Base-by-base conservation (phyloP, 805 yeast species). In the Saccharomycopsis sp. region DNA sequence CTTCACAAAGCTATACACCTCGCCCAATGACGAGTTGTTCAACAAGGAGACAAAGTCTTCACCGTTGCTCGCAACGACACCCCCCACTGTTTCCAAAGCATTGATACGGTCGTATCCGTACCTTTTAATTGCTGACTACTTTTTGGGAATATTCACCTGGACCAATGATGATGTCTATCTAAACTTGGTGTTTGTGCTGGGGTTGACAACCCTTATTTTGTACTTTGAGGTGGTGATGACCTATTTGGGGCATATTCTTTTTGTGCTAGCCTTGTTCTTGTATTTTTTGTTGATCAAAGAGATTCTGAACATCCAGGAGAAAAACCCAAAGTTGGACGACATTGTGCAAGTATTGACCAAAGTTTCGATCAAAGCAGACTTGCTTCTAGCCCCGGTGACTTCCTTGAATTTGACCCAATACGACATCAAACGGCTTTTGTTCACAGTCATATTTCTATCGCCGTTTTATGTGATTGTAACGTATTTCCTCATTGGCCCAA, bases 31-130 rank as follows among this genome's bases (percentile, higher is more conserved):
- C 19, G 43, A 46, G 12, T 16, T 32, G 9, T 18, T 39, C 21
- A 43, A 33, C 16, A 41, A 39, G 15, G 49, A 49, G 54, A 47
- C 61, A 35, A 58, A 72, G 46, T 71, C 92, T 1, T 82, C 95
- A 2, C 95, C 96, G 1, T 68, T 92, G 49, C 69, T 86, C 29
- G 75, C 86, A 1, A 76, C 86, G 1, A 92, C 98, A 0, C 97
- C 97, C 2, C 92, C 96, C 2, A 75, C 87, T 1, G 85, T 89
- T 10, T 79, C 95, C 22, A 82, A 84, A 52, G 84, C 92, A 2
- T 67, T 89, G 38, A 74, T 87, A 30, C 70, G 76, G 46, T 75
- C 94, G 7, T 88, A 89, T 57, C 97, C 97, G 2, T 85, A 85
- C 55, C 65, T 89, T 32, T 68, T 83, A 30, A 72, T 82, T 1